Base-by-base conservation (phyloP, 2,329 filamentous ascomycete genomes). In the Rhinocladiella mackenziei region DNA sequence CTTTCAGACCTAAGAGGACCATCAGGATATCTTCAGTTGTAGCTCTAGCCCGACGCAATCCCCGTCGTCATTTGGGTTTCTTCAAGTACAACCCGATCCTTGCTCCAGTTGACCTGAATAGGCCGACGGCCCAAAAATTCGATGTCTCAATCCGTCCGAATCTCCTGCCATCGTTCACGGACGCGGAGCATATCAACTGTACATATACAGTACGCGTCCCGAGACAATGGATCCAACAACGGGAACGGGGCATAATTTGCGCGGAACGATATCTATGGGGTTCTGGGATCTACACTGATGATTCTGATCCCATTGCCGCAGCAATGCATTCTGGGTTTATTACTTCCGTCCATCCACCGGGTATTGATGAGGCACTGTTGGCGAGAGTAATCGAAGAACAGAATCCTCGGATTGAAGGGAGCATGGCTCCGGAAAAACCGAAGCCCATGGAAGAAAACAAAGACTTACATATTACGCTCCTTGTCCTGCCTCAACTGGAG, bases 281-380 rank as follows among this genome's bases (percentile, higher is more conserved):
- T 1, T 92, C 88, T 0, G 89, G 94, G 26, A 77, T 98, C 5
- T 97, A 97, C 62, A 94, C 89, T 0, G 92, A 98, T 57, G 92
- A 98, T 65, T 95, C 89, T 0, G 92, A 98, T 60, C 81, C 92
- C 1, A 77, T 98, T 17, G 91, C 89, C 0, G 89, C 91, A 2
- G 91, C 89, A 48, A 91, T 98, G 33, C 92, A 98, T 63, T 82
- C 83, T 1, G 92, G 92, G 3, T 97, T 89, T 81, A 84, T 98
- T 55, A 81, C 83, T 30, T 91, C 91, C 23, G 87, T 89, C 57
- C 95, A 89, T 84, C 73, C 80, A 3, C 81, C 89, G 5, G 84
- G 87, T 25, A 77, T 92, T 1, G 85, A 92, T 56, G 72, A 79
- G 1, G 70, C 73, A 9, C 70, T 91, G 65, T 72, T 94, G 8